Evolutionary conservation across 2,329 filamentous ascomycete genomes (phyloP), one percentile per base, ranked within the genome.

Genomic region (Mycogone perniciosa): DNA sequence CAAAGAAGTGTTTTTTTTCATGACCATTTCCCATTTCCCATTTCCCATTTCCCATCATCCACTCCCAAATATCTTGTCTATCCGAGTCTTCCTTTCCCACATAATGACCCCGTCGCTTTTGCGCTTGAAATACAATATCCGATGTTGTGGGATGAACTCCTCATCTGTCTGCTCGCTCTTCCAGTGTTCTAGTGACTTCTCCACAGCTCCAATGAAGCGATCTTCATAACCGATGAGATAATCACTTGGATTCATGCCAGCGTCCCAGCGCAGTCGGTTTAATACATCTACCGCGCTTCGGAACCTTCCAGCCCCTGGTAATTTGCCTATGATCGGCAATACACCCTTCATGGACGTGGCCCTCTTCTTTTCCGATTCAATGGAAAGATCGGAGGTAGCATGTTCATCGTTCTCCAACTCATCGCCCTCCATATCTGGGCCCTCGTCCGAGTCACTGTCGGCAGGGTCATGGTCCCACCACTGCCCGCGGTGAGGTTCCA

Each of bases 91-190:
- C 54, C 76, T 67, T 58, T 84, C 79, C 81, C 81, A 84, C 4
- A 83, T 69, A n/a, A 76, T 63, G 4, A 60, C 62, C 0, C 71
- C 71, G 53, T 80, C 77, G 51, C 71, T 76, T 60, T 64, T 73
- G 8, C 74, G 70, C 63, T 75, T 80, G 59, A 85, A 84, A 62
- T 81, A 84, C 50, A 81, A 61, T 55, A 85, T 81, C 11, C 81
- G 71, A 59, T 84, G 81, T 64, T 84, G 79, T 6, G 82, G 82
- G 50, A 85, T 84, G 59, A 83, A 85, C 63, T 85, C 81, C 53
- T 84, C 80, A 56, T 84, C 76, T 31, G 81, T 83, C 64, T 79
- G 76, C 59, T 84, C 81, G 11, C 68, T 71, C 67, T 79, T 82
- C 81, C 81, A 85, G 31, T 71, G 66, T 46, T 74, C 75, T 5